A percentile compares a stretch with the other conserved stretches of the same genome.
Evolutionary conservation across 2,329 filamentous ascomycete species (phyloP).

Genomic region (Trichoderma sp.): DNA sequence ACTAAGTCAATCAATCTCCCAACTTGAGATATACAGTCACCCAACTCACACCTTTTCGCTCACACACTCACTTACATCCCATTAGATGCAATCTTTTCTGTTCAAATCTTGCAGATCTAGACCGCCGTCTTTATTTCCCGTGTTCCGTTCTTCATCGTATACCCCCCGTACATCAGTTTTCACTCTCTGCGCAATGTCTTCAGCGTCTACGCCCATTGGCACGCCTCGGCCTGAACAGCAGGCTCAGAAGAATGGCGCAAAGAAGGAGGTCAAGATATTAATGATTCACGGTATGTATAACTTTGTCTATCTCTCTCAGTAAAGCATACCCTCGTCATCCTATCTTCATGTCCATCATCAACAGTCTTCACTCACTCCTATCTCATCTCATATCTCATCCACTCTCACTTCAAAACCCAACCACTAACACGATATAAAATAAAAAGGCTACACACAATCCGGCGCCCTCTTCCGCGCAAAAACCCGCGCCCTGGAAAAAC

Average conservation of each 20-base stretch:
- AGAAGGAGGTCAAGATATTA: slow-evolving; percentile 62
- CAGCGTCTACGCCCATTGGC: slow-evolving; percentile 22
- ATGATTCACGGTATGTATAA: slow-evolving; percentile 66
- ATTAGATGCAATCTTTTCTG: background rate
- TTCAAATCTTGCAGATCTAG: background rate
- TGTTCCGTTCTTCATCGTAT: slow-evolving; percentile 24
- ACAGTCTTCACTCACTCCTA: background rate
- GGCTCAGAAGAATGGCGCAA: slow-evolving; percentile 36
- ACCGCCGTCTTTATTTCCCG: background rate
- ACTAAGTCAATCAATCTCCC: slow-evolving; percentile 1
- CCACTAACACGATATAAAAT: background rate
- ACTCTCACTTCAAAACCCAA: background rate
- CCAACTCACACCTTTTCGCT: background rate
- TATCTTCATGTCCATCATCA: background rate
- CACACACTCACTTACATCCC: background rate
- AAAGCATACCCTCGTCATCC: background rate
- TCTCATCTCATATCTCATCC: background rate
- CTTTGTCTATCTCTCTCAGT: background rate
- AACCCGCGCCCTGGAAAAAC: slow-evolving; percentile 81
- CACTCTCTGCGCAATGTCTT: slow-evolving; percentile 30
- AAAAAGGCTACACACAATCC: slow-evolving; percentile 80
- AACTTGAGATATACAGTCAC: background rate
- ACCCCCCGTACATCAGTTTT: background rate
- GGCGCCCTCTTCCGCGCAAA: slow-evolving; percentile 82
- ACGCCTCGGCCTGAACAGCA: slow-evolving; percentile 27